Evolutionary conservation across 2,329 filamentous ascomycete species (phyloP).

Genomic region (Aspergillus sp.): DNA sequence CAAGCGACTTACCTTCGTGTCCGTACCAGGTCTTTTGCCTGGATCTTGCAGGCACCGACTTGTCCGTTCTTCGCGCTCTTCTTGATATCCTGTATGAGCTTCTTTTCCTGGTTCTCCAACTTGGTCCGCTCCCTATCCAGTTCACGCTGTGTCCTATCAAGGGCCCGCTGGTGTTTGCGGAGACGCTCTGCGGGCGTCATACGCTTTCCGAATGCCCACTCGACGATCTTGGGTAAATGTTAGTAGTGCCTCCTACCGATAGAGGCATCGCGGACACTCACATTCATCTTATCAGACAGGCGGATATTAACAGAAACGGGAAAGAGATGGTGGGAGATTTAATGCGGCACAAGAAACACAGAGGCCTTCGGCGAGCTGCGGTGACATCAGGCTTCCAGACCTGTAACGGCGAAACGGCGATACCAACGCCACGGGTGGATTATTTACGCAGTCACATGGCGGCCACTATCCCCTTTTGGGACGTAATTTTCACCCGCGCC

Average conservation of each 20-base stretch:
- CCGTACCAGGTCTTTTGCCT: constrained; percentile 93
- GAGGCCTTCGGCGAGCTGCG: constrained; percentile 13
- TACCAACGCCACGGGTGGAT: not conserved
- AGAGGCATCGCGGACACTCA: constrained; percentile 21
- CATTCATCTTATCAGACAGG: constrained; percentile 38
- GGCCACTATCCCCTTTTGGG: constrained; percentile 14
- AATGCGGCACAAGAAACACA: constrained; percentile 9
- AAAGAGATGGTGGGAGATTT: constrained; percentile 1
- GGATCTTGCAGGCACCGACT: constrained; percentile 97
- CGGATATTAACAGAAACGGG: not conserved
- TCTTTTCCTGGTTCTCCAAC: constrained; percentile 98
- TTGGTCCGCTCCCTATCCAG: constrained; percentile 93
- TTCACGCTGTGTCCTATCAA: constrained; percentile 96
- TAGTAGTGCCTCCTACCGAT: constrained; percentile 4
- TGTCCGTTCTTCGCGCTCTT: constrained; percentile 97
- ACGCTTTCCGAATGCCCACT: constrained; percentile 99
- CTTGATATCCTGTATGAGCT: constrained; percentile 92
- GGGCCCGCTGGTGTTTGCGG: constrained; percentile 80
- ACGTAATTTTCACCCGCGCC: constrained; percentile 13
- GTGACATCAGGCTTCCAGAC: constrained; percentile 25
- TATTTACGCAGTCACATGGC: constrained; percentile 16
- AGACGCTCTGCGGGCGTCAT: constrained; percentile 80
- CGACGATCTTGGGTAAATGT: constrained; percentile 69
- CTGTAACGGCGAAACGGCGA: constrained; percentile 3
- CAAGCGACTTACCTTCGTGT: constrained; percentile 67